Percentiles rank a stretch among this genome's conserved stretches.
Evolutionary conservation across 257 asterid species (phyloP).

Genomic region (Schizonepeta tenuifolia): DNA sequence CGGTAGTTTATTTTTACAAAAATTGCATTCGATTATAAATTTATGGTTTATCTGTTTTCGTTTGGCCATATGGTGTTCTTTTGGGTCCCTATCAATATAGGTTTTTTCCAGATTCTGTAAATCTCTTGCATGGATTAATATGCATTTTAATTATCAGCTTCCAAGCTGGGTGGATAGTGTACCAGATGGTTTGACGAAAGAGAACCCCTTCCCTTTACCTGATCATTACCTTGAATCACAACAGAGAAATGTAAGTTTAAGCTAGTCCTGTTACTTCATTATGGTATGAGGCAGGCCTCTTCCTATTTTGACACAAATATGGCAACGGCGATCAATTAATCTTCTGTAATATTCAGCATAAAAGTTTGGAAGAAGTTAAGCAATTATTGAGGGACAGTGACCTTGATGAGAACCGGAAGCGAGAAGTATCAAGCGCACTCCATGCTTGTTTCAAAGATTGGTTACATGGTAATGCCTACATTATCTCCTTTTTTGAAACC

Average conservation of each 20-base stretch:
- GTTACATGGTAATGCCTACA: slow-evolving; percentile 63
- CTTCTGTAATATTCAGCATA: slow-evolving; percentile 50
- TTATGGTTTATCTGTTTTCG: not conserved
- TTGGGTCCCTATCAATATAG: slow-evolving; percentile 46
- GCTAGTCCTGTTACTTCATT: slow-evolving; percentile 12
- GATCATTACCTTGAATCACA: slow-evolving; percentile 77
- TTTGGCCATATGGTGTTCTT: slow-evolving; percentile 41
- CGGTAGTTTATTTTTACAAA: not conserved
- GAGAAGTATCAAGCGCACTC: slow-evolving; percentile 72
- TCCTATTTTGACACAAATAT: slow-evolving; percentile 14
- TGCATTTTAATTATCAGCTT: slow-evolving; percentile 51
- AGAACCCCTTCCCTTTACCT: slow-evolving; percentile 80
- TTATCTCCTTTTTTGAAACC: not conserved
- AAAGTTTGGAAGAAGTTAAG: slow-evolving; percentile 74
- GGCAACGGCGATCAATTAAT: slow-evolving; percentile 18
- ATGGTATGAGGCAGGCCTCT: not conserved
- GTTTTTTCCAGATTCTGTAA: slow-evolving; percentile 30
- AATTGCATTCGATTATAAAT: not conserved
- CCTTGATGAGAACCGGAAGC: slow-evolving; percentile 78
- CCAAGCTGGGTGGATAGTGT: slow-evolving; percentile 78
- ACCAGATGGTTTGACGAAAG: slow-evolving; percentile 67
- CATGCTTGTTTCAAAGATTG: slow-evolving; percentile 83
- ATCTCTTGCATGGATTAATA: slow-evolving; percentile 30
- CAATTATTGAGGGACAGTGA: slow-evolving; percentile 64
- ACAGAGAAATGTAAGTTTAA: slow-evolving; percentile 70